Evolutionary conservation across 2,329 filamentous ascomycete genomes (phyloP), one percentile per base, ranked within the genome.

Genomic region (Claviceps purpurea): DNA sequence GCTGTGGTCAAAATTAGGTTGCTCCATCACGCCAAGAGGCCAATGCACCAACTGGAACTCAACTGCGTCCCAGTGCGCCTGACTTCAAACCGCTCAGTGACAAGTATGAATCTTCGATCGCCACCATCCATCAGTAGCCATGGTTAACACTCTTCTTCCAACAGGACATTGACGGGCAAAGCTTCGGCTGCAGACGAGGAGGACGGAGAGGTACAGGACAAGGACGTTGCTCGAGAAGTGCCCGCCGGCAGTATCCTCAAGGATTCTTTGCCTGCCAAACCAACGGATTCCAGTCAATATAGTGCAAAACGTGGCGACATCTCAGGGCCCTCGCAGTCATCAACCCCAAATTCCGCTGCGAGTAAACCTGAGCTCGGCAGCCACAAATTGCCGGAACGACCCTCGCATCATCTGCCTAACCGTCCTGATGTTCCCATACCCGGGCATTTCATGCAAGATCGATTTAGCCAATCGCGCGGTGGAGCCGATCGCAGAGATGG

Each of bases 141-240:
- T 49, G n/a, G 38, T 51, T 58, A 52, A 60, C 41, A 30, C 18
- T 11, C 5, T 26, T 37, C 59, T 61, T 48, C 47, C 45, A 34
- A 52, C 56, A 52, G 66, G 49, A 50, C 58, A 24, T 24, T 51
- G 8, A 16, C 22, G 10, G 47, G 41, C n/a, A 58, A 60, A 42
- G 55, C 55, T 46, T 50, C 52, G 1, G 53, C 65, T 13, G 64
- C 65, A 1, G 81, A 84, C 55, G 78, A 79, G 50, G 85, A 89
- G 63, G 85, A 89, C 61, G 85, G 85, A 20, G 85, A 89, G 63
- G 83, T 87, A 24, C 78, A 81, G 56, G 84, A 87, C 59, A 72
- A 62, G 48, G 62, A 65, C 16, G 37, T 22, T 30, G 62, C 50
- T 14, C 49, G 50, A 18, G 49, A 51, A 26, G 38, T 46, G 5